Evolutionary conservation across 2,329 filamentous ascomycete species (phyloP).

Genomic region (Didymellaceae sp.): DNA sequence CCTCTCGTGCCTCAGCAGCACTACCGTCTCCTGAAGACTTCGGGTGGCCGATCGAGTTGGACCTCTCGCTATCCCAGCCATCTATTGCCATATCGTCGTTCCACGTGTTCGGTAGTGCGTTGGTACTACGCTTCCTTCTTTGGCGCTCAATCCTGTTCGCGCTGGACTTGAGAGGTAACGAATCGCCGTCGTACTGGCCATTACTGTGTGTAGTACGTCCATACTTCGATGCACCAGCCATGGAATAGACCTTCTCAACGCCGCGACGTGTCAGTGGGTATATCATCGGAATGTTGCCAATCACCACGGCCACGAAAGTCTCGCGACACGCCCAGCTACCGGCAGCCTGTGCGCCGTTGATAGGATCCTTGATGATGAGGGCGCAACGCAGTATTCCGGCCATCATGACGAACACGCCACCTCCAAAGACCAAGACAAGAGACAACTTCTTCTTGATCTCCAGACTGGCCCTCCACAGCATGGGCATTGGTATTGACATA

Average conservation of each 20-base stretch:
- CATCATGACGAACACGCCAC: slow-evolving; percentile 63
- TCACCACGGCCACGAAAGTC: slow-evolving; percentile 54
- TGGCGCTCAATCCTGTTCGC: not conserved
- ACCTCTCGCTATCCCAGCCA: slow-evolving; percentile 11
- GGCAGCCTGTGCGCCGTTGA: slow-evolving; percentile 50
- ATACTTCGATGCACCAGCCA: slow-evolving; percentile 4
- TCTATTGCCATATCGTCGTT: slow-evolving; percentile 11
- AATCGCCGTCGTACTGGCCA: slow-evolving; percentile 7
- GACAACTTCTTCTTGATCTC: slow-evolving; percentile 59
- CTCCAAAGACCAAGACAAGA: slow-evolving; percentile 62
- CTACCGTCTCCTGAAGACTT: not conserved
- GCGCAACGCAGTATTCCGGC: slow-evolving; percentile 58
- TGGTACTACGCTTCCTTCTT: slow-evolving; percentile 3
- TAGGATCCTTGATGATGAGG: slow-evolving; percentile 31
- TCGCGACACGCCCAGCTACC: slow-evolving; percentile 54
- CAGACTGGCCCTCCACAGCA: slow-evolving; percentile 60
- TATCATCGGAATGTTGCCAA: slow-evolving; percentile 54
- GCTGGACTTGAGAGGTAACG: slow-evolving; percentile 12
- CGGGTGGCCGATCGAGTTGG: slow-evolving; percentile 1
- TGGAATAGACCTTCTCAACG: slow-evolving; percentile 15
- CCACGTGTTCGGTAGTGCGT: slow-evolving; percentile 12
- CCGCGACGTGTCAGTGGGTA: slow-evolving; percentile 36
- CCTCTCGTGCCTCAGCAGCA: not conserved
- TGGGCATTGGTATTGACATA: slow-evolving; percentile 64
- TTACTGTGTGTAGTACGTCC: slow-evolving; percentile 1